These are phyloP conservation scores for Boletus rex-veris DNA, from an alignment of 768 basidiomycete species.

Conservation along the genomic window DNA sequence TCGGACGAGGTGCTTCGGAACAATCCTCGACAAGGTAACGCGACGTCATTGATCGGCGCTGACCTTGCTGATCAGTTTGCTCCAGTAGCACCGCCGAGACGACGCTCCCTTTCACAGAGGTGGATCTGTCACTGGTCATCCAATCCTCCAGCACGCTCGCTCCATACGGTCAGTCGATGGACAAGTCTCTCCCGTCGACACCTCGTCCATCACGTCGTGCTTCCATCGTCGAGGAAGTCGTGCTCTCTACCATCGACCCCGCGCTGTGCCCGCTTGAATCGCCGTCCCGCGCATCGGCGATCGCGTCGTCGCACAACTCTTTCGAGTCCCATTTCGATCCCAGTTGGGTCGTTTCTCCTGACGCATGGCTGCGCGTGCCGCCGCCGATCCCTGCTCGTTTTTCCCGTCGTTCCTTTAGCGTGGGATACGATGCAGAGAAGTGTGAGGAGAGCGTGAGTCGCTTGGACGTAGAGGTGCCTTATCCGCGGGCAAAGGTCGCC, in stretches of 20 bases:
- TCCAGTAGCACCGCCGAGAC: conserved; percentile 11
- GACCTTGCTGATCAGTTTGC: conserved; percentile 8
- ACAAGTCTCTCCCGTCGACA: conserved; percentile 5
- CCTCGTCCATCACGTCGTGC: not conserved
- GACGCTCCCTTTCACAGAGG: conserved; percentile 18
- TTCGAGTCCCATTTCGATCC: conserved; percentile 28
- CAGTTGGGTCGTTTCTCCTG: not conserved
- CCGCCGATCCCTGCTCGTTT: conserved; percentile 11
- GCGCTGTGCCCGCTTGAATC: conserved; percentile 23
- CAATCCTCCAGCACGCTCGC: conserved; percentile 11
- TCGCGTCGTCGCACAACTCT: conserved; percentile 34
- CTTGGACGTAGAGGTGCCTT: not conserved
- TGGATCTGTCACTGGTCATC: conserved; percentile 20
- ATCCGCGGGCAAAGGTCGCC: not conserved
- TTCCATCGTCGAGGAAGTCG: conserved; percentile 6
- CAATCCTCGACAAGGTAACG: conserved; percentile 10
- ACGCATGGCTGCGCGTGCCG: conserved; percentile 25
- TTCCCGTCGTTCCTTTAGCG: conserved; percentile 5
- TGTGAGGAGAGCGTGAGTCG: not conserved
- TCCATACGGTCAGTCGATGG: conserved; percentile 1
- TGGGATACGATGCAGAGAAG: conserved; percentile 1
- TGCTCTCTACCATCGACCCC: conserved; percentile 10
- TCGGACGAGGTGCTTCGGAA: not conserved
- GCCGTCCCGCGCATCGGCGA: conserved; percentile 15
- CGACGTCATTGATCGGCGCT: not conserved